Conservation (phyloP, 805 yeast genomes). For the Lachancea nothofagi region DNA sequence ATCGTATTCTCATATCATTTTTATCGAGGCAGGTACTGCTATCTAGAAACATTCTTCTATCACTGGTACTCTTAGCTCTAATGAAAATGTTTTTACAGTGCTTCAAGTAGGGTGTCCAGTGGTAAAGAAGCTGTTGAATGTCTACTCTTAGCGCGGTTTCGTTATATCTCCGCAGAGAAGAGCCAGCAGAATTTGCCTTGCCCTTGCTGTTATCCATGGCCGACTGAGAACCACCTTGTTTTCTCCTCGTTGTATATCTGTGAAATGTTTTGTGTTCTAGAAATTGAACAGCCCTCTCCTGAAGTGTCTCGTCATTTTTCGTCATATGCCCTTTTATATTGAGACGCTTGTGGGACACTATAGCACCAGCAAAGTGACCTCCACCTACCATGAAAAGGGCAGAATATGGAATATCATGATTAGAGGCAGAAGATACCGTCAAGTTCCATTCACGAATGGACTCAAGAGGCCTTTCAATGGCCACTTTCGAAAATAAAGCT, state of each 20-base stretch:
- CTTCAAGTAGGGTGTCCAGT: conserved; percentile 59
- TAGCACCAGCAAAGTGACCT: conserved; percentile 97
- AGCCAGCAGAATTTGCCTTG: conserved; percentile 94
- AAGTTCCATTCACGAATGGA: conserved; percentile 39
- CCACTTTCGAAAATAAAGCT: conserved; percentile 43
- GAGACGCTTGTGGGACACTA: conserved; percentile 64
- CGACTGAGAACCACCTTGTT: conserved; percentile 96
- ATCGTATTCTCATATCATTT: conserved; percentile 57
- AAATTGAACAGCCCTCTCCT: conserved; percentile 59
- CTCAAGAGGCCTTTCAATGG: conserved; percentile 46
- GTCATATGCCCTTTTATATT: conserved; percentile 52
- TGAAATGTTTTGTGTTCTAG: conserved; percentile 82
- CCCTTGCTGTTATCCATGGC: conserved; percentile 90
- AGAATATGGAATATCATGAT: conserved; percentile 38
- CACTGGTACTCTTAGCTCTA: conserved; percentile 72
- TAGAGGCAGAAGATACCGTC: conserved; percentile 21
- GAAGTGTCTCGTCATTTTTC: conserved; percentile 42
- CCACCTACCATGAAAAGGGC: conserved; percentile 94
- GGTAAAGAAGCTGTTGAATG: conserved; percentile 57
- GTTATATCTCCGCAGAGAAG: conserved; percentile 80
- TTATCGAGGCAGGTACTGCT: conserved; percentile 48
- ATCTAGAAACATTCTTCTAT: conserved; percentile 57
- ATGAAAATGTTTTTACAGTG: conserved; percentile 68
- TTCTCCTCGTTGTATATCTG: conserved; percentile 90
- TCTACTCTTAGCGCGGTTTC: conserved; percentile 80